These are phyloP conservation scores for Aciculosporium take DNA, from an alignment of 2,329 filamentous ascomycete genomes.

Conservation along the genomic window DNA sequence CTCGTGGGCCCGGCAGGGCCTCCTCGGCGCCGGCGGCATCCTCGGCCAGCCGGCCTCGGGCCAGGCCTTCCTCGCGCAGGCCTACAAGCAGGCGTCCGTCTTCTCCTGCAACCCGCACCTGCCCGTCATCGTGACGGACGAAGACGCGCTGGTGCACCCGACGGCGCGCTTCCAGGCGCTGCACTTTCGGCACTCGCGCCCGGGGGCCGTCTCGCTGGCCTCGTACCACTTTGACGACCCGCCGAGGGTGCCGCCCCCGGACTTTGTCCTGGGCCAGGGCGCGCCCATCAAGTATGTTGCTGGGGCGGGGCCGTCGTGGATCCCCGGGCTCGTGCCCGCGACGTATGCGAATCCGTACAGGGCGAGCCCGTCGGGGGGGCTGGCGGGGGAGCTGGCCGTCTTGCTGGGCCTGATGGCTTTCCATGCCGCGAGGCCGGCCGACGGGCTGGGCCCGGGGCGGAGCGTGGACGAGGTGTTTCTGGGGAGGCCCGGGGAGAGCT, in stretches of 20 bases:
- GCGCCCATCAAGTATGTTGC: constrained; percentile 16
- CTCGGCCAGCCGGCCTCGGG: not conserved
- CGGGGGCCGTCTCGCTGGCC: constrained; percentile 16
- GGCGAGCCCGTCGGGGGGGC: constrained; percentile 15
- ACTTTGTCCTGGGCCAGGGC: not conserved
- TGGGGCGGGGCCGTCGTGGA: constrained; percentile 21
- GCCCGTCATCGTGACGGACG: constrained; percentile 18
- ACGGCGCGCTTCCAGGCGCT: constrained; percentile 15
- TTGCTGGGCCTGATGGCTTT: constrained; percentile 28
- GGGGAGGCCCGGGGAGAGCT: constrained; percentile 7
- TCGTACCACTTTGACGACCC: constrained; percentile 3
- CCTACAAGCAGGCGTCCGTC: constrained; percentile 17
- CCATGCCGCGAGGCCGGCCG: not conserved
- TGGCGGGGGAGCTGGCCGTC: constrained; percentile 24
- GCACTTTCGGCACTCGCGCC: constrained; percentile 13
- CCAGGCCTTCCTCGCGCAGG: not conserved
- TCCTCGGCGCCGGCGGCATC: constrained; percentile 1
- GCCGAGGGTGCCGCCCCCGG: not conserved
- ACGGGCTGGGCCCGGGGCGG: not conserved
- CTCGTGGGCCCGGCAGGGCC: constrained; percentile 1
- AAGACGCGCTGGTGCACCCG: constrained; percentile 8
- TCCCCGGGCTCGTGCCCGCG: constrained; percentile 22
- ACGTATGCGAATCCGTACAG: constrained; percentile 13
- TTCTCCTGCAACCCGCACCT: constrained; percentile 24
- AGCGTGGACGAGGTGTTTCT: constrained; percentile 5